Evolutionary conservation across 2,329 filamentous ascomycete species (phyloP), one percentile per base, ranked within the genome.

Genomic region (Curvularia sp.): DNA sequence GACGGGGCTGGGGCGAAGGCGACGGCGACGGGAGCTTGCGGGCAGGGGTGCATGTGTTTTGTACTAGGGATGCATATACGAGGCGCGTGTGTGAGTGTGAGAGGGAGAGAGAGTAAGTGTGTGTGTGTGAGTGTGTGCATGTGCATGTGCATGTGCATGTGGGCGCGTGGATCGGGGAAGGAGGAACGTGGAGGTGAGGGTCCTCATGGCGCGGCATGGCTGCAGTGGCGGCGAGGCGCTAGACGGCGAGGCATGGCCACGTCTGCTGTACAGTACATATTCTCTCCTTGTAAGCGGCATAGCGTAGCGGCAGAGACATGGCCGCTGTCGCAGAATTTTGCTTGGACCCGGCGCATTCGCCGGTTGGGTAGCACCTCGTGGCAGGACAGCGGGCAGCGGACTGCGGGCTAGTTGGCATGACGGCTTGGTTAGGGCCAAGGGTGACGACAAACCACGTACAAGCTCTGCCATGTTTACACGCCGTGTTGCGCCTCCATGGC

Each of bases 341-440:
- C 54, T 53, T 59, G 50, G 52, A 32, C 46, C 61, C 68, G 63
- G 66, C 59, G 61, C 58, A 55, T 15, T 55, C 54, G 63, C 64
- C 62, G 68, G 67, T 67, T 70, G 64, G 65, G 60, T 57, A 58
- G 52, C 55, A 60, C 69, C 68, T 70, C 68, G 69, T 71, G 69
- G 70, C 68, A 68, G 65, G 57, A 61, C 66, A 64, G 61, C 66
- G 64, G 64, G 59, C 65, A 64, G 64, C 65, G 60, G 61, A 46
- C 25, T 46, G 45, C 32, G n/a, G n/a, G n/a, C n/a, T n/a, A n/a
- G n/a, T n/a, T n/a, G n/a, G n/a, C 38, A 59, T 46, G 27, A 57
- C 60, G 53, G 59, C 59, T 67, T 60, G 59, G 67, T 27, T 27
- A 7, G 25, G 25, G 25, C 62, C 65, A 61, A 68, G 63, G 60